A percentile compares a stretch with the other conserved stretches of the same genome.
Conservation (phyloP, 192 early-diverging fungal species). For the Rhizoclosmatium globosum region DNA sequence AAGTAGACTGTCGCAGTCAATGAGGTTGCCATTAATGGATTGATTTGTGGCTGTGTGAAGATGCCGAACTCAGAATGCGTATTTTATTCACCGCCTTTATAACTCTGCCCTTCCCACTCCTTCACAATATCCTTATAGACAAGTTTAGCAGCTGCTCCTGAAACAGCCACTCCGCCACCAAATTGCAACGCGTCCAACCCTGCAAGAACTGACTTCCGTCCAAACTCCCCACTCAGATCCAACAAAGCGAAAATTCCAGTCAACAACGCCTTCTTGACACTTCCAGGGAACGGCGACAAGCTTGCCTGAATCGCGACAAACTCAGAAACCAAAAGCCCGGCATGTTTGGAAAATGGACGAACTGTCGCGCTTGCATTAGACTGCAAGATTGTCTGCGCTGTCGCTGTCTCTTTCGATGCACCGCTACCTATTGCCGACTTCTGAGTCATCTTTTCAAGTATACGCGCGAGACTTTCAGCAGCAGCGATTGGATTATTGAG, state of each 20-base stretch:
- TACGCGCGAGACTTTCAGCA: slow-evolving; percentile 22
- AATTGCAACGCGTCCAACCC: slow-evolving; percentile 53
- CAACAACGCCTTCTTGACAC: slow-evolving; percentile 53
- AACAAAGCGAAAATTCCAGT: slow-evolving; percentile 68
- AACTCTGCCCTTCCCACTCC: slow-evolving; percentile 45
- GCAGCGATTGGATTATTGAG: slow-evolving; percentile 27
- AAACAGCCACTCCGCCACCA: not conserved
- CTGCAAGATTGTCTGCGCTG: slow-evolving; percentile 64
- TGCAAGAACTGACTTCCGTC: slow-evolving; percentile 71
- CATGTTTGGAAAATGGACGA: slow-evolving; percentile 50
- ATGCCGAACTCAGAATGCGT: too few species aligned
- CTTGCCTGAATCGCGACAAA: slow-evolving; percentile 66
- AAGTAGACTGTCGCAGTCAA: too few species aligned
- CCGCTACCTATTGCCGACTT: slow-evolving; percentile 10
- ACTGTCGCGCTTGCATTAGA: slow-evolving; percentile 45
- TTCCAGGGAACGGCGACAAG: slow-evolving; percentile 30
- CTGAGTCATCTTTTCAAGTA: slow-evolving; percentile 28
- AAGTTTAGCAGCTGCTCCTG: slow-evolving; percentile 25
- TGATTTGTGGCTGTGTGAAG: too few species aligned
- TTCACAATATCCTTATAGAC: slow-evolving; percentile 49
- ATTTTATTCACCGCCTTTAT: not conserved
- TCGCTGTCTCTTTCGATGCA: slow-evolving; percentile 24
- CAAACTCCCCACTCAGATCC: slow-evolving; percentile 71
- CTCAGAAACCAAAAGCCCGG: slow-evolving; percentile 53
- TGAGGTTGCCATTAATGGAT: too few species aligned